These are phyloP conservation scores for Aspergillus sp. DNA, from an alignment of 2,329 filamentous ascomycete species.

Conservation along the genomic window DNA sequence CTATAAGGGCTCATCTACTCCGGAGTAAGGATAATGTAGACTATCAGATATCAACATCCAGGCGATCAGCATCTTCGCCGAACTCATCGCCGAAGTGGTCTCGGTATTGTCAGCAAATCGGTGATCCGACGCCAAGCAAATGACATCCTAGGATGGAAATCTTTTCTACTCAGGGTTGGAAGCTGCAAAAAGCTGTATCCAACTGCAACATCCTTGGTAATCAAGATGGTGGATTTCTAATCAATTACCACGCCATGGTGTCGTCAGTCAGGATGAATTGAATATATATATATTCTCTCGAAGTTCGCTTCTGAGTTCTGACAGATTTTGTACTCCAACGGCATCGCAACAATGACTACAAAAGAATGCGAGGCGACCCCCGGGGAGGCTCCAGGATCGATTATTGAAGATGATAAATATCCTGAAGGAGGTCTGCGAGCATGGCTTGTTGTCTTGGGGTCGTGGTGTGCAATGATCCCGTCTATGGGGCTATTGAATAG, in stretches of 20 bases:
- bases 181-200: too few relatives aligned
- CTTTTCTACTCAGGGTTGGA: too few relatives aligned
- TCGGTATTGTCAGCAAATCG: too few relatives aligned
- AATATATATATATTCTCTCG: neutral
- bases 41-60: too few relatives aligned
- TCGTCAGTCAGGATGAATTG: neutral
- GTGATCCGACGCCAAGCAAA: too few relatives aligned
- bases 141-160: too few relatives aligned
- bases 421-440: conserved; percentile 39
- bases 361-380: neutral
- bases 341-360: neutral
- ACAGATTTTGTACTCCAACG: neutral
- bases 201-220: too few relatives aligned
- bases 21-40: too few relatives aligned
- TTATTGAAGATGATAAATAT: conserved; percentile 6
- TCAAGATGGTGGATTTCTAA: too few relatives aligned
- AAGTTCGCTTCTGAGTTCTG: neutral
- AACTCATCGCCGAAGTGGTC: too few relatives aligned
- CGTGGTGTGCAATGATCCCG: conserved; percentile 35
- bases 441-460: conserved; percentile 39
- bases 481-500: conserved; percentile 38
- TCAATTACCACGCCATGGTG: neutral
- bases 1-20: too few relatives aligned
- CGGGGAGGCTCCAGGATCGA: neutral
- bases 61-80: too few relatives aligned